Conservation (phyloP, 305 asterid genomes). For the Lippia alba region DNA sequence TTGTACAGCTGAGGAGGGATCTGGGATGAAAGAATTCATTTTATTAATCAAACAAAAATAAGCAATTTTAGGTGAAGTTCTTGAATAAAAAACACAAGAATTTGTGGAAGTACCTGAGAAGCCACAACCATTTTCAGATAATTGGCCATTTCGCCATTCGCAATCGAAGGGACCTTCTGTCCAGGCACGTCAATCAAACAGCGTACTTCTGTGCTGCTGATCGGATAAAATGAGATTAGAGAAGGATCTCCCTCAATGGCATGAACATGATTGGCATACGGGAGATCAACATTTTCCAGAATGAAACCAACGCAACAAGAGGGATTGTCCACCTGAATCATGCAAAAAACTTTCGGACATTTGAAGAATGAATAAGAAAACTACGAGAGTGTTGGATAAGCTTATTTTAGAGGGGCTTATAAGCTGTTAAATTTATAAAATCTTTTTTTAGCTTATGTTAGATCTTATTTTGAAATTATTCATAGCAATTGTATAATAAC, state of each 20-base stretch:
- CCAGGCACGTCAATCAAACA: slow-evolving; percentile 80
- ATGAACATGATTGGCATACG: slow-evolving; percentile 70
- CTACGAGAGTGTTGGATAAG: no score
- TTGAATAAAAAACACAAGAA: slow-evolving; percentile 1
- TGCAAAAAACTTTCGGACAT: not conserved
- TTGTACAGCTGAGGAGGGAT: slow-evolving; percentile 63
- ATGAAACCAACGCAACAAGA: slow-evolving; percentile 75
- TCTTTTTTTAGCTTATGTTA: no score
- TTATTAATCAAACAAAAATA: slow-evolving; percentile 10
- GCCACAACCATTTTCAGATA: slow-evolving; percentile 69
- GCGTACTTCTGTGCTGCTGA: slow-evolving; percentile 78
- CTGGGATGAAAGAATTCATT: slow-evolving; percentile 36
- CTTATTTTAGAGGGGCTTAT: no score
- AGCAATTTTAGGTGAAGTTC: not conserved
- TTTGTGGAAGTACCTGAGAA: slow-evolving; percentile 56
- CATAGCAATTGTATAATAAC: no score
- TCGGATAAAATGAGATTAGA: slow-evolving; percentile 66
- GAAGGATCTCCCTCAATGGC: slow-evolving; percentile 76
- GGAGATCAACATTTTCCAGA: slow-evolving; percentile 73
- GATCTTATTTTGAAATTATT: no score
- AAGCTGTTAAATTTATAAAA: no score
- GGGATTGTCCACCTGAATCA: slow-evolving; percentile 68
- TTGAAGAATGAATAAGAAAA: no score
- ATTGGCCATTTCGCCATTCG: slow-evolving; percentile 73
- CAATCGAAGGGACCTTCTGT: slow-evolving; percentile 76